Percentiles rank a stretch among this genome's conserved stretches.
phyloP scores from a whole-genome alignment of 768 basidiomycete species.

The Rhizopogon salebrosus region DNA sequence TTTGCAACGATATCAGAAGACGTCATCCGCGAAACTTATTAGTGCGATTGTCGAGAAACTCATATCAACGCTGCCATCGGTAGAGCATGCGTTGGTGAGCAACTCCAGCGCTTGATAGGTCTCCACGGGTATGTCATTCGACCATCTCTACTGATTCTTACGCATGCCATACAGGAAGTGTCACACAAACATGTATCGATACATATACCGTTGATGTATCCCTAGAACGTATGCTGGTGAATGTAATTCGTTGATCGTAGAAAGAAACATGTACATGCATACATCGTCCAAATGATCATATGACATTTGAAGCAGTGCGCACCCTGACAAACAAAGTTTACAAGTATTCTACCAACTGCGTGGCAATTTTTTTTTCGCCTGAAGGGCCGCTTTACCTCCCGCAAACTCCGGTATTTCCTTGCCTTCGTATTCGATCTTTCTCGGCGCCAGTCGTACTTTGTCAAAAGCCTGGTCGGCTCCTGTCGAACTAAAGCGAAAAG shows the following conservation, averaged over 20 bases:
- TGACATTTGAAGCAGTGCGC: no score
- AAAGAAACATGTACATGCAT: no score
- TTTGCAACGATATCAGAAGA: slow-evolving; percentile 57
- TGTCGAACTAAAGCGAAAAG: not conserved
- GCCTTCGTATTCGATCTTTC: no score
- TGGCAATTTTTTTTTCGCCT: no score
- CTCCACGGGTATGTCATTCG: not conserved
- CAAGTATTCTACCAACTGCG: no score
- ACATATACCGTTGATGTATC: not conserved
- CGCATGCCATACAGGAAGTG: not conserved
- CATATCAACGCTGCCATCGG: slow-evolving; percentile 23
- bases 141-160: not conserved
- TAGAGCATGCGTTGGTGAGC: slow-evolving; percentile 5
- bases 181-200: not conserved
- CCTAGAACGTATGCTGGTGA: not conserved
- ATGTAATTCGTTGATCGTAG: not conserved
- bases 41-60: slow-evolving; percentile 46
- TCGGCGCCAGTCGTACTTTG: no score
- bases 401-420: no score
- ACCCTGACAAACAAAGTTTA: no score
- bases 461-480: not conserved
- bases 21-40: slow-evolving; percentile 69
- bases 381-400: no score
- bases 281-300: no score
- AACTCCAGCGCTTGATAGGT: not conserved